Evolutionary conservation across 768 basidiomycete species (phyloP).

Genomic region (Roridomyces roridus): DNA sequence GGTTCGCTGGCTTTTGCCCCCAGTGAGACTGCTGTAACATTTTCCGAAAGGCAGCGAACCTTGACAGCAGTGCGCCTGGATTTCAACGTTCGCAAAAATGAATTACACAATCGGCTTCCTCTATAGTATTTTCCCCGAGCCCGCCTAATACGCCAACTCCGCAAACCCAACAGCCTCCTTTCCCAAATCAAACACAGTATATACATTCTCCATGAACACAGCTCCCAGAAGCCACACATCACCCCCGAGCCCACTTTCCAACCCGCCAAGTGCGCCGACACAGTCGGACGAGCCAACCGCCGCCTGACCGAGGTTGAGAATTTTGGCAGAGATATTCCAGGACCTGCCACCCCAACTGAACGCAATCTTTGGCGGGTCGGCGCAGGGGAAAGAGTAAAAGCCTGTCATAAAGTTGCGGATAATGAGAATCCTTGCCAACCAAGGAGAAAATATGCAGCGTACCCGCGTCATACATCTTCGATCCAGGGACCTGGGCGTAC

Average conservation of each 20-base stretch:
- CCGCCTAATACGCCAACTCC: too few species aligned
- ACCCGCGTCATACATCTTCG: constrained; percentile 14
- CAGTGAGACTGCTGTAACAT: too few species aligned
- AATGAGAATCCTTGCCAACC: constrained; percentile 24
- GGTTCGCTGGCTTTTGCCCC: too few species aligned
- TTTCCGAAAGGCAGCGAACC: too few species aligned
- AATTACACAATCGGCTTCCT: too few species aligned
- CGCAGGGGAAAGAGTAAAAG: constrained; percentile 25
- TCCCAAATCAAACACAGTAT: constrained; percentile 42
- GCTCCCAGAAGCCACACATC: constrained; percentile 42
- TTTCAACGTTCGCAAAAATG: too few species aligned
- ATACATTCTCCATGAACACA: constrained; percentile 48
- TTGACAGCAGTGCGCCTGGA: too few species aligned
- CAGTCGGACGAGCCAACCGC: constrained; percentile 52
- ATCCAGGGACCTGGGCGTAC: constrained; percentile 19
- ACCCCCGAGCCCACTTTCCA: constrained; percentile 29
- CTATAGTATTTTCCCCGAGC: too few species aligned
- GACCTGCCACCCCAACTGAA: constrained; percentile 42
- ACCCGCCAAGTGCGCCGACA: constrained; percentile 56
- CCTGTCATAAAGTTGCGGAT: constrained; percentile 32
- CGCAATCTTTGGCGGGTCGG: constrained; percentile 27
- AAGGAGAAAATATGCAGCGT: too few species aligned
- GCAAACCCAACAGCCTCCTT: constrained; percentile 42
- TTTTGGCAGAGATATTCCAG: constrained; percentile 49
- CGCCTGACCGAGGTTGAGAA: constrained; percentile 41